These are phyloP conservation scores for Solanum chacoense DNA, from an alignment of 305 asterid genomes.

Conservation along the genomic window DNA sequence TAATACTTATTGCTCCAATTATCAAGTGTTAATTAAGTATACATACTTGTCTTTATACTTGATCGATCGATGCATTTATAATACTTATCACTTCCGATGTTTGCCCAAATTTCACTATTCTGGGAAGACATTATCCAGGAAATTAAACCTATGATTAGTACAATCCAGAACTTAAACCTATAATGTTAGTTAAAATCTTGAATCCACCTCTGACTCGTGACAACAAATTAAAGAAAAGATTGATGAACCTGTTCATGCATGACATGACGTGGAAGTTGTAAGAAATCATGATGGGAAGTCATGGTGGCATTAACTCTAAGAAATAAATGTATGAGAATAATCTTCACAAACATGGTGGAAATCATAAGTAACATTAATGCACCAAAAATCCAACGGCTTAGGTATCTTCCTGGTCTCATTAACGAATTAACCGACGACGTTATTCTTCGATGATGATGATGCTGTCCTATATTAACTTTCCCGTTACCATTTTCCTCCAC, in stretches of 20 bases:
- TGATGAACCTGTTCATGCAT: background rate
- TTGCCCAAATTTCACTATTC: constrained; percentile 8
- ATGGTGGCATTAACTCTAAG: background rate
- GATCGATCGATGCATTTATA: constrained; percentile 4
- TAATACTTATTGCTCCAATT: background rate
- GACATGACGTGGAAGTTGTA: background rate
- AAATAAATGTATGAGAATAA: constrained; percentile 13
- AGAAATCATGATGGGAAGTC: constrained; percentile 8
- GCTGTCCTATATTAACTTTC: background rate
- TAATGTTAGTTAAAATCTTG: background rate
- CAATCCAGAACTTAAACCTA: background rate
- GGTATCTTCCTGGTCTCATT: constrained; percentile 16
- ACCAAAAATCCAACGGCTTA: constrained; percentile 11
- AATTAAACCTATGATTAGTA: background rate
- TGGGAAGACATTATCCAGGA: background rate
- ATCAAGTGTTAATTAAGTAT: background rate
- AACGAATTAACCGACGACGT: background rate
- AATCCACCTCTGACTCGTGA: background rate
- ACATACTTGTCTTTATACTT: constrained; percentile 8
- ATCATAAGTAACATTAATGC: constrained; percentile 10
- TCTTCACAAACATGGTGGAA: constrained; percentile 22
- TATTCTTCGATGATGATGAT: background rate
- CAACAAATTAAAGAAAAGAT: background rate
- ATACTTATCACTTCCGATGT: background rate
- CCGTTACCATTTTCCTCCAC: background rate